These are phyloP conservation scores for Lachnellula arida DNA, from an alignment of 2,329 filamentous ascomycete genomes.

Conservation along the genomic window DNA sequence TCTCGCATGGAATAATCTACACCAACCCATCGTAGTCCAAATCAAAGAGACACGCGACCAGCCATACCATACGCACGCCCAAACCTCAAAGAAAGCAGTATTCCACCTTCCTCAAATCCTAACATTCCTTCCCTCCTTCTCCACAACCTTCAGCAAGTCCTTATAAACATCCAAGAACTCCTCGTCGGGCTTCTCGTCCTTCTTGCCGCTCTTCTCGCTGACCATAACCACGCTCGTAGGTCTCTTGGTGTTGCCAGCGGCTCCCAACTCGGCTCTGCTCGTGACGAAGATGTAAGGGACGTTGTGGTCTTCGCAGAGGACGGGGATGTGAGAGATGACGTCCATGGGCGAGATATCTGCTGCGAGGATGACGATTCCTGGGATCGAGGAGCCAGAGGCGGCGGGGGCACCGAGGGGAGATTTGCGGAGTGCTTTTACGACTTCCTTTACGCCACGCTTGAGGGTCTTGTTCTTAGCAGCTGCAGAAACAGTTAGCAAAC, in stretches of 20 bases:
- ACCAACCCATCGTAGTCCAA: conserved; percentile 1
- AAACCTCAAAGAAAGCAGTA: background rate
- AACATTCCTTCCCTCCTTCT: conserved; percentile 58
- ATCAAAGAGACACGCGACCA: conserved; percentile 1
- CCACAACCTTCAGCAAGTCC: conserved; percentile 59
- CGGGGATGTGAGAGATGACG: conserved; percentile 95
- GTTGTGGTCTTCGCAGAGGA: conserved; percentile 96
- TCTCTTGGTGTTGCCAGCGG: conserved; percentile 89
- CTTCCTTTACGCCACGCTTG: conserved; percentile 97
- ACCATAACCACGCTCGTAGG: conserved; percentile 96
- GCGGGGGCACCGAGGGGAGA: conserved; percentile 66
- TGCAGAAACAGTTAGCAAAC: conserved; percentile 37
- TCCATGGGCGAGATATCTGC: conserved; percentile 98
- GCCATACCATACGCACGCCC: background rate
- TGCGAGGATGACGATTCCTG: conserved; percentile 82
- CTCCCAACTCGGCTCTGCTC: conserved; percentile 87
- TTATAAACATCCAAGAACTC: conserved; percentile 61
- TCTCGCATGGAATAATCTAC: conserved; percentile 11
- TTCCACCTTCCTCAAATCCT: conserved; percentile 21
- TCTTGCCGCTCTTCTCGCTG: conserved; percentile 48
- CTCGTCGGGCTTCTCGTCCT: conserved; percentile 46
- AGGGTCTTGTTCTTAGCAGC: conserved; percentile 93
- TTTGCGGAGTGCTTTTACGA: conserved; percentile 97
- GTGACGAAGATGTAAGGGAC: conserved; percentile 95
- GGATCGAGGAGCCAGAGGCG: conserved; percentile 43